Base-by-base conservation (phyloP, 441 rosid species). In the Arabidopsis lyrata region DNA sequence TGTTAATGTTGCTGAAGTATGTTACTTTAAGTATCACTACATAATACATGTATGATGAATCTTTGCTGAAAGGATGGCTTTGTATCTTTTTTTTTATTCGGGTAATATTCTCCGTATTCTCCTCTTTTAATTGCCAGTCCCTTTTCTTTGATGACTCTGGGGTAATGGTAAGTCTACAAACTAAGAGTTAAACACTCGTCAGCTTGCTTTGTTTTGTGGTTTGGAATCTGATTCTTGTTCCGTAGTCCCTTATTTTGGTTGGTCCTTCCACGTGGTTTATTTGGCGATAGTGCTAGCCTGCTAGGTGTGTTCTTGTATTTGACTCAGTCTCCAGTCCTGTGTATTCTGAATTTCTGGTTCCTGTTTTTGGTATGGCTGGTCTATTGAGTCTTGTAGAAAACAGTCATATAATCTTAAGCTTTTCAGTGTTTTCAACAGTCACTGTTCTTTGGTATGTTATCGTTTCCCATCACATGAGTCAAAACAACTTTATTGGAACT, bases 361-460 rank as follows among this genome's bases (percentile, higher is more conserved):
- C n/a, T 32, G 57, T 60, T 50, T 66, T 61, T 52, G 56, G 64
- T 68, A 61, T n/a, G 44, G 27, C 9, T 60, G 39, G 55, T 59
- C 2, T 22, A 47, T 68, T 61, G 8, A 34, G 70, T 44, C 29
- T 55, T 48, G 16, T 29, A 27, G 60, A 38, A 13, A 62, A 18
- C 29, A 39, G 15, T 18, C 22, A 47, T 41, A 11, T 15, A 42
- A 61, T 22, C 14, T 68, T 39, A 50, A 53, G 35, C 32, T 52
- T 65, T 15, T 59, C 35, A 58, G 49, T 67, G 63, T 39, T 48
- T 64, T 59, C n/a, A 58, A 8, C 24, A 53, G 39, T 61, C 29
- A 27, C 20, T 57, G 53, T 31, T 38, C 45, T 64, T 63, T 15
- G 7, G 13, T 45, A 2, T 41, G 54, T 9, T 57, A n/a, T 31